Evolutionary conservation across 2,329 filamentous ascomycete species (phyloP), one percentile per base, ranked within the genome.

Genomic region (Venturia carpophila): DNA sequence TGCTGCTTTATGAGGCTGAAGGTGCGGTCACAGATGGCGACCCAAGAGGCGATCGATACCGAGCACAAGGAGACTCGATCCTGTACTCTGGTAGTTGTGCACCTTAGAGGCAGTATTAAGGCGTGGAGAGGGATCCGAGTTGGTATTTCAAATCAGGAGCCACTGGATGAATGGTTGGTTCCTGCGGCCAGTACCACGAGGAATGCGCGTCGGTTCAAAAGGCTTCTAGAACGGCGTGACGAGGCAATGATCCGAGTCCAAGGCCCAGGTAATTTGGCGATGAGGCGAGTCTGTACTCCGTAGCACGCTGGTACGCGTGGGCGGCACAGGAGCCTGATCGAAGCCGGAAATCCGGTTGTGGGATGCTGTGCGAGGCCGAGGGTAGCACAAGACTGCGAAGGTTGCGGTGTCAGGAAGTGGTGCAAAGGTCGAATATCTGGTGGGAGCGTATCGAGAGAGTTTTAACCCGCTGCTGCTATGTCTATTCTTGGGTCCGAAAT

Each of bases 151-250:
- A 61, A 45, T 42, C 42, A 34, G 60, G 1, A 19, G 17, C 37
- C 5, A 42, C 60, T 42, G 42, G 42, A 61, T 61, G 42, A 61
- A 61, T 61, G 60, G 60, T 43, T 27, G 60, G 17, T 39, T 58
- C 30, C 52, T 58, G 52, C 30, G 52, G 52, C 21, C 61, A 52
- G 42, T 63, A 39, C 61, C n/a, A 47, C 61, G 11, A 17, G 39
- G 42, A 21, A 47, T 63, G 61, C 61, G 61, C 41, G 64, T 65
- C 39, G 62, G 43, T 43, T 37, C 64, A 65, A 42, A 65, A 64
- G 19, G 52, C 55, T 41, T 55, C n/a, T 42, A 65, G 43, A 47
- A 34, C 30, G 41, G 10, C 52, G 47, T 42, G 30, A 47, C n/a
- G 55, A 61, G 2, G 55, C 27, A 47, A 52, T 56, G 45, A 65